phyloP scores from a whole-genome alignment of 2,329 filamentous ascomycete species.

The Cadophora malorum region DNA sequence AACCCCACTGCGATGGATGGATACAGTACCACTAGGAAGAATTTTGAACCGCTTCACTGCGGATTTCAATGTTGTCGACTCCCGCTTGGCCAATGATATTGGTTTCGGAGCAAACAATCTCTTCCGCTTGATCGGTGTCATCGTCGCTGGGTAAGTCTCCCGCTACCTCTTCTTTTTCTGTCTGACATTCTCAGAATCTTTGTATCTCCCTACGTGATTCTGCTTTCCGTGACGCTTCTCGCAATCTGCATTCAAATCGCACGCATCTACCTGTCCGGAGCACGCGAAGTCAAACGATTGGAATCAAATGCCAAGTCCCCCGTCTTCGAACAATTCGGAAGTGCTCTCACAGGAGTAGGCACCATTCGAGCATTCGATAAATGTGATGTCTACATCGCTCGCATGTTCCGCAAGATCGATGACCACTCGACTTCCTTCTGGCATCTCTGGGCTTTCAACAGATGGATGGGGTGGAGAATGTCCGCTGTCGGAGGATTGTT shows the following conservation, averaged over 20 bases:
- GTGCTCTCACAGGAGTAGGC: constrained; percentile 72
- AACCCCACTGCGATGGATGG: constrained; percentile 79
- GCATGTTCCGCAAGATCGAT: constrained; percentile 75
- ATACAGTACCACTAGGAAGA: constrained; percentile 78
- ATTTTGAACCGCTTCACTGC: constrained; percentile 80
- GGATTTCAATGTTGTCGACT: constrained; percentile 78
- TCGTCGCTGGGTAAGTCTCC: constrained; percentile 60
- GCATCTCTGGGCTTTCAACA: constrained; percentile 75
- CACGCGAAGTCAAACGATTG: constrained; percentile 76
- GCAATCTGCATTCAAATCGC: constrained; percentile 64
- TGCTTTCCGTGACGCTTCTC: constrained; percentile 65
- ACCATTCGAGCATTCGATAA: constrained; percentile 81
- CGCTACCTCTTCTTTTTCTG: constrained; percentile 60
- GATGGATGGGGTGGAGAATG: constrained; percentile 80
- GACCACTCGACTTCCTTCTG: constrained; percentile 69
- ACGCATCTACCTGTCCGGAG: constrained; percentile 69
- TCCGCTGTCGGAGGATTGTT: constrained; percentile 72
- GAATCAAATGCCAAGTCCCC: constrained; percentile 80
- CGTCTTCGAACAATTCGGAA: constrained; percentile 80
- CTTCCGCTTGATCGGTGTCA: constrained; percentile 68
- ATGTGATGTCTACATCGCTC: constrained; percentile 66
- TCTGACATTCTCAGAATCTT: constrained; percentile 58
- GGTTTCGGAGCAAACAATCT: constrained; percentile 64
- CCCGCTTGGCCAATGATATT: constrained; percentile 67
- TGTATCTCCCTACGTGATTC: constrained; percentile 70